A percentile compares a stretch with the other conserved stretches of the same genome.
Evolutionary conservation across 306 rosid species (phyloP).

Genomic region (Dalbergia cochinchinensis): DNA sequence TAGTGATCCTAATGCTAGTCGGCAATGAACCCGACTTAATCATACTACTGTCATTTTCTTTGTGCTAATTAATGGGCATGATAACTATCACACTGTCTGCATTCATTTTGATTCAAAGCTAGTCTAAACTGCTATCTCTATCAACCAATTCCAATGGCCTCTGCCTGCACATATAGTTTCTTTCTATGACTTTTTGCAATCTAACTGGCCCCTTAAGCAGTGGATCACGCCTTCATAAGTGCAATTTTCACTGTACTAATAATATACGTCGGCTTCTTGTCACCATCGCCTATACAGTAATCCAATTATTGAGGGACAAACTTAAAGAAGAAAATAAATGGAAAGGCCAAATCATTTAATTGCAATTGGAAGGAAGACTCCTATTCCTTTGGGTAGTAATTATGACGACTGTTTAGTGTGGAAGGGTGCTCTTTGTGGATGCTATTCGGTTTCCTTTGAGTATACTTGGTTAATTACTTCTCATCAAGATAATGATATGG

Average conservation of each 20-base stretch:
- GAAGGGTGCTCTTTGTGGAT: too few relatives aligned
- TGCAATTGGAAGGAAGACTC: too few relatives aligned
- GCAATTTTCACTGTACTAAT: not conserved
- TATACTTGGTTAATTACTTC: too few relatives aligned
- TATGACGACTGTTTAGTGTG: too few relatives aligned
- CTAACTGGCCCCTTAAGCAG: not conserved
- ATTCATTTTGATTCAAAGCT: not conserved
- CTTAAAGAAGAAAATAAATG: not conserved
- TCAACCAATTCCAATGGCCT: not conserved
- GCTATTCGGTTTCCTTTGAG: too few relatives aligned
- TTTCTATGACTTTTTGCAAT: slow-evolving; percentile 33
- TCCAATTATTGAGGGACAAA: not conserved
- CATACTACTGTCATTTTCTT: not conserved
- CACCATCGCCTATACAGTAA: not conserved
- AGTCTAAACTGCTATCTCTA: not conserved
- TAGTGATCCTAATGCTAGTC: not conserved
- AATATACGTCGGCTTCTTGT: not conserved
- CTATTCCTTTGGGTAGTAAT: too few relatives aligned
- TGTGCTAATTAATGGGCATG: not conserved
- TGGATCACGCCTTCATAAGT: slow-evolving; percentile 3
- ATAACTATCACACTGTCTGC: not conserved
- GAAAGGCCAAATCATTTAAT: not conserved
- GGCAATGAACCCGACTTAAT: not conserved
- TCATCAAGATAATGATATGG: too few relatives aligned
- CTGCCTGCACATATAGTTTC: not conserved